Percentiles rank a stretch among this genome's conserved stretches.
These are phyloP conservation scores for Skeletonema marinoi DNA, from an alignment of 108 stramenopile species.

Conservation along the genomic window DNA sequence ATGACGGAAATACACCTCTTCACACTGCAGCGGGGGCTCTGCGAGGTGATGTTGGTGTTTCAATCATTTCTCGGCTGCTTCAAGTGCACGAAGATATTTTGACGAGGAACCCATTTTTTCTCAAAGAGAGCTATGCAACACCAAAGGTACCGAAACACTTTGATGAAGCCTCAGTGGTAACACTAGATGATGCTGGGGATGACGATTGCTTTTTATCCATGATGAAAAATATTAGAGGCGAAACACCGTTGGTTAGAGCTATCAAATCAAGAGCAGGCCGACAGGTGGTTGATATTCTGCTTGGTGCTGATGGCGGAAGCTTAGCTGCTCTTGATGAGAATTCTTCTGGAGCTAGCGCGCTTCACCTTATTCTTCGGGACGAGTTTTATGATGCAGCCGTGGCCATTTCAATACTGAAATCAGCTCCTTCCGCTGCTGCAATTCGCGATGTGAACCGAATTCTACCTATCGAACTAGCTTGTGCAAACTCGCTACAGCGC, in stretches of 20 bases:
- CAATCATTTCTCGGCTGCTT: slow-evolving; percentile 68
- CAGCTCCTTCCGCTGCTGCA: slow-evolving; percentile 60
- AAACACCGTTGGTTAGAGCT: slow-evolving; percentile 68
- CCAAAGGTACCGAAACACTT: slow-evolving; percentile 40
- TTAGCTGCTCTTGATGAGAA: slow-evolving; percentile 54
- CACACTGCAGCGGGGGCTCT: slow-evolving; percentile 72
- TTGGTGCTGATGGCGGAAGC: slow-evolving; percentile 61
- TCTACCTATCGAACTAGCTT: slow-evolving; percentile 81
- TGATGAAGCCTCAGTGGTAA: slow-evolving; percentile 40
- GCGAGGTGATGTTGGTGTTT: slow-evolving; percentile 61
- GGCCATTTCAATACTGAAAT: slow-evolving; percentile 74
- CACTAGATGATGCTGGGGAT: slow-evolving; percentile 32
- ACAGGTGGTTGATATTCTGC: slow-evolving; percentile 74
- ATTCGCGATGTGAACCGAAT: slow-evolving; percentile 59
- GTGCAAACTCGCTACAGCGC: slow-evolving; percentile 63
- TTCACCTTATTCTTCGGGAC: slow-evolving; percentile 67
- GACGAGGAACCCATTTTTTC: slow-evolving; percentile 6
- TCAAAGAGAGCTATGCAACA: slow-evolving; percentile 14
- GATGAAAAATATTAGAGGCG: slow-evolving; percentile 67
- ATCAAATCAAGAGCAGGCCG: slow-evolving; percentile 65
- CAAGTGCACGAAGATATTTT: slow-evolving; percentile 66
- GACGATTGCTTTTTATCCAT: slow-evolving; percentile 2
- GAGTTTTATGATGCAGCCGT: slow-evolving; percentile 65
- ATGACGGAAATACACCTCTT: slow-evolving; percentile 85
- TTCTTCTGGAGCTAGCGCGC: slow-evolving; percentile 57